Base-by-base conservation (phyloP, 2,329 filamentous ascomycete genomes). In the Annulohypoxylon truncatum region DNA sequence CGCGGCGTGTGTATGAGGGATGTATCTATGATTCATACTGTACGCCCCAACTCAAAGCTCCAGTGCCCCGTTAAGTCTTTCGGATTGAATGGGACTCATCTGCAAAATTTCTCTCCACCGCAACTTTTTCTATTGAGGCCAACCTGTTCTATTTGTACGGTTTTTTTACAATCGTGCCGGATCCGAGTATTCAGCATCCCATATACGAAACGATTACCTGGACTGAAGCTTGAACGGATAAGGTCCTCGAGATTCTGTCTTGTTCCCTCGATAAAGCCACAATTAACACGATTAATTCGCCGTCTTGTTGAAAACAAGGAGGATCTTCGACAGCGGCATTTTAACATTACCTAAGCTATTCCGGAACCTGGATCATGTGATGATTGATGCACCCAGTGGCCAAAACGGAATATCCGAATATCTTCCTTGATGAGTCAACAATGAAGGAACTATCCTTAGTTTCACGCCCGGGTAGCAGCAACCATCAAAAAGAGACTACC, bases 351-450 rank as follows among this genome's bases (percentile, higher is more conserved):
- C 33, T n/a, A 18, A 67, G 57, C 44, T 31, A 38, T 63, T 60
- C 18, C 38, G 18, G 38, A 42, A 42, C 9, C 38, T 46, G 13
- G 54, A 63, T 70, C 68, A 71, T 68, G 66, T 70, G 68, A 70
- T 50, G 51, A 54, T 20, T 46, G 55, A 57, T 22, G 13, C 38
- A 22, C 38, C 54, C 60, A 29, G 55, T 66, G 28, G 56, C 60
- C 60, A 67, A 64, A 64, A 46, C 33, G 35, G 35, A 51, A 54
- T 38, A 38, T n/a, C 50, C 48, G 22, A 26, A 42, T 57, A 20
- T 40, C 13, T 9, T 51, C 29, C 54, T 59, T 61, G 68, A 68
- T 69, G 71, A 72, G 63, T 72, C 71, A 71, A 72, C 62, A 61
- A 68, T 64, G 54, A 64, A 62, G 42, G 38, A 26, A 24, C 20